A percentile compares a stretch with the other conserved stretches of the same genome.
phyloP scores from a whole-genome alignment of 257 asterid species.

The Ilex aquifolium region DNA sequence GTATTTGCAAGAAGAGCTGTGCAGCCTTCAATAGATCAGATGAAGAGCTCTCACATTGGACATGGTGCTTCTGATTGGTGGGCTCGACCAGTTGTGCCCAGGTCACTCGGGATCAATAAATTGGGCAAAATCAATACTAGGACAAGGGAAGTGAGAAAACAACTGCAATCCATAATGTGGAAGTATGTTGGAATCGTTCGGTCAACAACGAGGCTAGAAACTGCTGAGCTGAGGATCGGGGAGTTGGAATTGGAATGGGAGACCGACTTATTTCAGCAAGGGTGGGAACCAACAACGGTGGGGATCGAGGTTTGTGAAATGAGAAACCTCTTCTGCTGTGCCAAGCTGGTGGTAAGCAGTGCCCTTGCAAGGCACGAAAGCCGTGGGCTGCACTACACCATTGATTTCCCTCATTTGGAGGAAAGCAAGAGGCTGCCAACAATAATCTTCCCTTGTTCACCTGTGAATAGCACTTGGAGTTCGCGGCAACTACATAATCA shows the following conservation, averaged over 20 bases:
- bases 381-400: constrained; percentile 85
- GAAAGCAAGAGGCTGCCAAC: constrained; percentile 93
- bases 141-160: constrained; percentile 69
- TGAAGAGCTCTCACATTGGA: constrained; percentile 30
- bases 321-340: constrained; percentile 93
- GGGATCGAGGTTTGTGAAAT: constrained; percentile 88
- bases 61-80: constrained; percentile 42
- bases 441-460: constrained; percentile 62
- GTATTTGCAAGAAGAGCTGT: constrained; percentile 95
- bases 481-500: constrained; percentile 71
- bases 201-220: constrained; percentile 63
- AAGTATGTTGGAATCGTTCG: constrained; percentile 82
- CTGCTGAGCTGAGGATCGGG: constrained; percentile 71
- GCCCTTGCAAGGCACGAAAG: constrained; percentile 92
- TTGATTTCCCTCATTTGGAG: constrained; percentile 68
- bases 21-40: constrained; percentile 69
- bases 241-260: constrained; percentile 92
- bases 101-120: constrained; percentile 34
- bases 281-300: constrained; percentile 95
- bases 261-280: constrained; percentile 66
- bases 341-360: constrained; percentile 82
- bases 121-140: constrained; percentile 26
- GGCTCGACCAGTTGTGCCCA: constrained; percentile 61
- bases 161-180: constrained; percentile 84
- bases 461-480: constrained; percentile 68